Conservation (phyloP, 2,329 filamentous ascomycete species). For the Mariannaea sp. region DNA sequence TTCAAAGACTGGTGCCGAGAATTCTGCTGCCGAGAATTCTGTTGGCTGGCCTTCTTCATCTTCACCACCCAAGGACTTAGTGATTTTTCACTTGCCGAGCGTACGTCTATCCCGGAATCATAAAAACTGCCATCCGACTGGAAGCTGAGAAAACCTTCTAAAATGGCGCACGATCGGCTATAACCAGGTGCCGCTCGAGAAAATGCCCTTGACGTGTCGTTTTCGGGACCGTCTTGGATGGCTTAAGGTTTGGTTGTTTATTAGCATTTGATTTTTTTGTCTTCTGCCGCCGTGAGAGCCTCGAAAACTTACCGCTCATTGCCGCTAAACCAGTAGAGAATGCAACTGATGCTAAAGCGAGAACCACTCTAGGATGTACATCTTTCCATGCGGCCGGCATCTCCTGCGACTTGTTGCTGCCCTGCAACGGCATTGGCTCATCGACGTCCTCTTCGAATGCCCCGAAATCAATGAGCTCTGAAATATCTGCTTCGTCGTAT, state of each 20-base stretch:
- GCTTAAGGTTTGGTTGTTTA: slow-evolving; percentile 16
- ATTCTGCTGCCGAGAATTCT: slow-evolving; percentile 14
- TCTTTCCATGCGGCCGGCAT: slow-evolving; percentile 2
- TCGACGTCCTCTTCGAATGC: slow-evolving; percentile 11
- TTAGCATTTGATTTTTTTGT: not conserved
- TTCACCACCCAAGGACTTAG: slow-evolving; percentile 22
- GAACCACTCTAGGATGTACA: slow-evolving; percentile 23
- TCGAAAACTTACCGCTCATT: slow-evolving; percentile 19
- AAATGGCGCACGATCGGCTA: slow-evolving; percentile 22
- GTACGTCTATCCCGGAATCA: slow-evolving; percentile 32
- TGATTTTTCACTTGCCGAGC: slow-evolving; percentile 4
- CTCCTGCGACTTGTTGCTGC: not conserved
- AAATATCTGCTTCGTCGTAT: slow-evolving; percentile 15
- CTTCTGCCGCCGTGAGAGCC: no score
- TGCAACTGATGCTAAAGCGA: slow-evolving; percentile 30
- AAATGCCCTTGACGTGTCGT: slow-evolving; percentile 4
- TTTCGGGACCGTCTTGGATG: slow-evolving; percentile 28
- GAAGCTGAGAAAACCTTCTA: slow-evolving; percentile 29
- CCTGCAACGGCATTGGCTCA: not conserved
- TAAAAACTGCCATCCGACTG: slow-evolving; percentile 18
- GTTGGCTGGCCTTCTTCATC: slow-evolving; percentile 22
- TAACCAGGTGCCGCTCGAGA: slow-evolving; percentile 16
- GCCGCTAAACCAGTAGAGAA: slow-evolving; percentile 27
- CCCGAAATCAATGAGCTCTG: slow-evolving; percentile 23
- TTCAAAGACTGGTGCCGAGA: slow-evolving; percentile 8